Evolutionary conservation across 495 filamentous ascomycete species (phyloP), one percentile per base, ranked within the genome.

Genomic region (Glarea lozoyensis): DNA sequence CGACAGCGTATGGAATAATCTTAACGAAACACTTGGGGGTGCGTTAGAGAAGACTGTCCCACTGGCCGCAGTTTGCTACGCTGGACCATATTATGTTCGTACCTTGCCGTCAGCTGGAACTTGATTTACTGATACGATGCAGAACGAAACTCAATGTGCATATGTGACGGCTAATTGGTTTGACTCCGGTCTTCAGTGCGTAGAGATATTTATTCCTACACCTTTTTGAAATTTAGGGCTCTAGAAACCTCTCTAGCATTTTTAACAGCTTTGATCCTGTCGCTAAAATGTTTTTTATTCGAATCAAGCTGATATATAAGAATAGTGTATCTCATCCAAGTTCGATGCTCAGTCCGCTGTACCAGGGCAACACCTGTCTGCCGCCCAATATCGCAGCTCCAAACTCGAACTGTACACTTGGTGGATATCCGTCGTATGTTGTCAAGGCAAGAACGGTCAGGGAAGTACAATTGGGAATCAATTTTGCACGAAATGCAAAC

Each of bases 401-500:
- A 7, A 29, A 21, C 4, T 11, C 9, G 11, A 6, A 4, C 22
- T 48, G 45, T 25, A 40, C 41, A 16, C 13, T 43, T n/a, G 40
- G 45, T 21, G 66, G 65, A 52, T 68, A 70, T 62, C 67, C 69
- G 55, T 46, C 59, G 51, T 67, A 65, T 50, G 61, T 66, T 40
- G 50, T 72, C 10, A 70, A 74, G 40, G 65, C 62, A 0, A 65
- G 62, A 9, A 61, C 46, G 2, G 49, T 64, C 1, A 42, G 49
- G 11, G 60, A 69, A 39, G 53, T 69, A 38, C 61, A 68, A 50
- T 40, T 60, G 1, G 60, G 58, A 11, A 48, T 70, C 6, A 57
- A 67, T 11, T 71, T 69, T 44, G 69, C 69, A 3, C 58, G 56
- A 12, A 49, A 66, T 25, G 54, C 75, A 34, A 73, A 78, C 35